phyloP scores from a whole-genome alignment of 2,329 filamentous ascomycete species.

The Chaetomium sp. region DNA sequence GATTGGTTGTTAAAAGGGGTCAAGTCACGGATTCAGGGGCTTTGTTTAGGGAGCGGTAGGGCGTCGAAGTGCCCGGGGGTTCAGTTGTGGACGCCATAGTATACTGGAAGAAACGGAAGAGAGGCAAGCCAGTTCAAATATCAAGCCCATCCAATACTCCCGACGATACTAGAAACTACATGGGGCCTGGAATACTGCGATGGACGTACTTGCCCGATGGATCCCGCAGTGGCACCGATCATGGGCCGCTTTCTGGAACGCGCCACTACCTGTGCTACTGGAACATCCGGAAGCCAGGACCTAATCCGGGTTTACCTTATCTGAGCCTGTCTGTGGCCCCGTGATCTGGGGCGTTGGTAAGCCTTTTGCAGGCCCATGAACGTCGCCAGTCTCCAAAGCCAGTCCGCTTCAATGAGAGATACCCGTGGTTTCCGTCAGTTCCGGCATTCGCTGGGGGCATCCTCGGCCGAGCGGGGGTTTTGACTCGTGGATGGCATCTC shows the following conservation, averaged over 20 bases:
- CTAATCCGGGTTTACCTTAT: constrained; percentile 1
- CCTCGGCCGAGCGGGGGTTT: neutral
- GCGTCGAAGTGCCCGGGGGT: constrained; percentile 3
- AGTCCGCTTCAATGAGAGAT: neutral
- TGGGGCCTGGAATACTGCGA: neutral
- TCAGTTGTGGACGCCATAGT: constrained; percentile 8
- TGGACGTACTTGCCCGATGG: constrained; percentile 10
- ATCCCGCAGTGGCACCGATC: constrained; percentile 7
- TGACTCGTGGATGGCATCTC: neutral
- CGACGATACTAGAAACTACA: neutral
- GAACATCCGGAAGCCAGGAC: neutral
- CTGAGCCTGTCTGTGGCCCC: neutral
- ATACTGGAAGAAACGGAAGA: constrained; percentile 4
- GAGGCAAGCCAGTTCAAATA: constrained; percentile 9
- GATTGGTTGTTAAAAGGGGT: neutral
- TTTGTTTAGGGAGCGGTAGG: neutral
- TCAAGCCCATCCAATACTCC: neutral
- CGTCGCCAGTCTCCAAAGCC: neutral
- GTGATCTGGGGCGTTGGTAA: neutral
- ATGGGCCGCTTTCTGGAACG: neutral
- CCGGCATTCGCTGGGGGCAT: constrained; percentile 10
- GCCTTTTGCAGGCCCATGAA: neutral
- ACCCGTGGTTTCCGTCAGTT: constrained; percentile 12
- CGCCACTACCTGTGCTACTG: constrained; percentile 4
- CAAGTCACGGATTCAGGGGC: neutral